Base-by-base conservation (phyloP, 2,329 filamentous ascomycete species). In the Fusarium liriodendri region DNA sequence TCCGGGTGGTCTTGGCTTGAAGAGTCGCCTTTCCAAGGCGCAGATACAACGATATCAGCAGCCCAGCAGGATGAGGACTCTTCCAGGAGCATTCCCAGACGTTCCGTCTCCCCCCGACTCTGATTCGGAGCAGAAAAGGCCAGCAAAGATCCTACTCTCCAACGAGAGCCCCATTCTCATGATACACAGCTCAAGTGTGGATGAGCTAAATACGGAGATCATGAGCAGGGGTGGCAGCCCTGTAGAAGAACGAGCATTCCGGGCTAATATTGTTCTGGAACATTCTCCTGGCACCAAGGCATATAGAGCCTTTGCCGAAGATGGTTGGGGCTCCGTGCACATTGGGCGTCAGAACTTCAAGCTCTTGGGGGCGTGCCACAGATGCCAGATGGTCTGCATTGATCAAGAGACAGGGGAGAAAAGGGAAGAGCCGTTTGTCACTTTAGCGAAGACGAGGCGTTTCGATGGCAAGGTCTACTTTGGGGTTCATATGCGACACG, bases 341-440 rank as follows among this genome's bases (percentile, higher is more conserved):
- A 93, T 98, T 66, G 93, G 93, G 2, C 76, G 81, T 3, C 87
- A 92, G 67, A 82, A 83, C 11, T 93, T 94, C 77, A 87, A 93
- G 70, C 90, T 97, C 78, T 84, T 98, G 6, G 96, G 95, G 1
- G 90, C 93, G 4, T 99, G 97, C 79, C 90, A 95, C 69, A 87
- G 97, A 68, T 99, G 97, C 77, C 95, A 98, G 81, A 98, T 99
- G 95, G 93, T 99, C 11, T 98, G 96, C 80, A 90, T 98, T 54
- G 92, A 99, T 79, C 97, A 98, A 81, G 86, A 91, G 55, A 98
- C 93, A 14, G 95, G 91, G 0, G 87, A 91, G 72, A 93, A 91
- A 80, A 90, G 91, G 72, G 91, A 95, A 72, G 97, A 98, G 81
- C 97, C 97, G 0, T 97, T 97, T 79, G 89, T 93, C 5, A 98